These are phyloP conservation scores for Xylariaceae sp. DNA, from an alignment of 2,329 filamentous ascomycete species.

Conservation along the genomic window DNA sequence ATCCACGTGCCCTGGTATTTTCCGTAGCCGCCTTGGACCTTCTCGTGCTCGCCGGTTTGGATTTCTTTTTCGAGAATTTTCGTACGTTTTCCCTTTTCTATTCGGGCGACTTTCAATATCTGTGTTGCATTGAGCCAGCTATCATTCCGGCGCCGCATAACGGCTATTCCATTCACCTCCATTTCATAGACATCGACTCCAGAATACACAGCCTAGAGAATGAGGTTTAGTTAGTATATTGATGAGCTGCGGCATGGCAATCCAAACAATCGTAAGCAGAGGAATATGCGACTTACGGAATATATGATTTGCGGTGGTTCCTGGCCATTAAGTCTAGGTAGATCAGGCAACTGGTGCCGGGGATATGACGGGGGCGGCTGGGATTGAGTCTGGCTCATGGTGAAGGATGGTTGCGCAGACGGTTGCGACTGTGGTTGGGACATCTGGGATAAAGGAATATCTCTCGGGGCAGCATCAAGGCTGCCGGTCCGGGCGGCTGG, in stretches of 20 bases:
- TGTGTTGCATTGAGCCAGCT: slow-evolving; percentile 98
- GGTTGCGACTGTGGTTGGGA: slow-evolving; percentile 41
- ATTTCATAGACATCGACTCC: slow-evolving; percentile 97
- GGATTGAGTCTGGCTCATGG: slow-evolving; percentile 45
- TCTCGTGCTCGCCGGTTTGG: slow-evolving; percentile 91
- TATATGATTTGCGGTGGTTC: slow-evolving; percentile 52
- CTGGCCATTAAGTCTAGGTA: slow-evolving; percentile 32
- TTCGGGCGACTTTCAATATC: slow-evolving; percentile 93
- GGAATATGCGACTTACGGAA: slow-evolving; percentile 40
- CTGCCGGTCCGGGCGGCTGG: slow-evolving; percentile 18
- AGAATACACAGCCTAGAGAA: slow-evolving; percentile 72
- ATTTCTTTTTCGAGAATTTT: slow-evolving; percentile 99
- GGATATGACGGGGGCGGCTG: slow-evolving; percentile 33
- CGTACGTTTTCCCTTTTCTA: slow-evolving; percentile 95
- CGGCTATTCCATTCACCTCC: slow-evolving; percentile 87
- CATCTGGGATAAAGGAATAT: slow-evolving; percentile 43
- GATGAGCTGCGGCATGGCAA: slow-evolving; percentile 7
- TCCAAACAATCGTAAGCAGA: background rate
- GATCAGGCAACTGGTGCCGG: slow-evolving; percentile 40
- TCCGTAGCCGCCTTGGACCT: slow-evolving; percentile 96
- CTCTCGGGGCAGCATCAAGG: slow-evolving; percentile 24
- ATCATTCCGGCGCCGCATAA: slow-evolving; percentile 93
- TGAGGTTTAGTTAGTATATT: slow-evolving; percentile 11
- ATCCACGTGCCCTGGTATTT: slow-evolving; percentile 99
- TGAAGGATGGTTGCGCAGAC: slow-evolving; percentile 52